These are phyloP conservation scores for Plasmodium gallinaceum DNA, from an alignment of 169 alveolate genomes.

Conservation along the genomic window DNA sequence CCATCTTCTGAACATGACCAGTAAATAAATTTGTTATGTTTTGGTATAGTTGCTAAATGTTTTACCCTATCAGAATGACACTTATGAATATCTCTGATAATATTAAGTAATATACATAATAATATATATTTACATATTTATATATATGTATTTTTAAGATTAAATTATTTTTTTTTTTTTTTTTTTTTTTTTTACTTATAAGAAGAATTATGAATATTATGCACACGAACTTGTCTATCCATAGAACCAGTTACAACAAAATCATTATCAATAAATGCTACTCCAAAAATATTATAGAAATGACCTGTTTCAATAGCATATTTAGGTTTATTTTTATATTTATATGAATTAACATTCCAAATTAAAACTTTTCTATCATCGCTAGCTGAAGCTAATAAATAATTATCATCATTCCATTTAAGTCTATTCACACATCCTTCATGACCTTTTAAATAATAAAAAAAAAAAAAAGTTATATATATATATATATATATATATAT, in stretches of 20 bases:
- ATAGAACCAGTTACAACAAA: slow-evolving; percentile 71
- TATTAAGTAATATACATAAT: neutral
- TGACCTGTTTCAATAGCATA: slow-evolving; percentile 55
- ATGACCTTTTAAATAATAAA: slow-evolving; percentile 66
- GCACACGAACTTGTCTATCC: slow-evolving; percentile 78
- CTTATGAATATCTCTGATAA: slow-evolving; percentile 17
- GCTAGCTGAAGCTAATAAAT: slow-evolving; percentile 80
- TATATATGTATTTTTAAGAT: neutral
- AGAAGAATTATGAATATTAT: slow-evolving; percentile 20
- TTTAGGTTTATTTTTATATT: slow-evolving; percentile 22
- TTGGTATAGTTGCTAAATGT: slow-evolving; percentile 79
- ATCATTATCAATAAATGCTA: slow-evolving; percentile 74
- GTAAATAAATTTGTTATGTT: slow-evolving; percentile 31
- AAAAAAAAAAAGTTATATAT: neutral
- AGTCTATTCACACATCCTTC: slow-evolving; percentile 80
- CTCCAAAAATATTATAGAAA: slow-evolving; percentile 76
- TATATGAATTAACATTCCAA: slow-evolving; percentile 68
- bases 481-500: neutral
- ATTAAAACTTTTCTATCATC: slow-evolving; percentile 79
- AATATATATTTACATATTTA: neutral
- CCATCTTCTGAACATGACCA: slow-evolving; percentile 79
- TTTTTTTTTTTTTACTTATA: slow-evolving; percentile 18
- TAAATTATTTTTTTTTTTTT: neutral
- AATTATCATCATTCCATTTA: slow-evolving; percentile 78
- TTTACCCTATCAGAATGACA: slow-evolving; percentile 71